A percentile compares a stretch with the other conserved stretches of the same genome.
Evolutionary conservation across 148 eudicot species (phyloP).

Genomic region (Oxyria digyna): DNA sequence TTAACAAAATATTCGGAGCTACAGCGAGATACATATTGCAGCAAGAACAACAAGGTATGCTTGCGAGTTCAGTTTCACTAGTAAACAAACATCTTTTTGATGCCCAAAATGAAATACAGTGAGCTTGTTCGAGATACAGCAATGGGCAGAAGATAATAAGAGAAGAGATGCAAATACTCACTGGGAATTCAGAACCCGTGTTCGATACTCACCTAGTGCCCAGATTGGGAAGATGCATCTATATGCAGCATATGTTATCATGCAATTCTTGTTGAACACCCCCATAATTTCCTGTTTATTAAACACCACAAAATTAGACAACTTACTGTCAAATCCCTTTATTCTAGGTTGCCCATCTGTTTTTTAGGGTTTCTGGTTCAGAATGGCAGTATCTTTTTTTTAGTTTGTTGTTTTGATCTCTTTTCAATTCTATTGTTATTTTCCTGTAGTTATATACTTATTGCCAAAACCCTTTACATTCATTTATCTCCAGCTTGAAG

Average conservation of each 20-base stretch:
- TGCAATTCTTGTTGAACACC: constrained; percentile 88
- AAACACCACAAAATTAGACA: neutral
- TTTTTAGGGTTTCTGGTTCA: no score
- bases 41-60: neutral
- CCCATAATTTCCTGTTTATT: constrained; percentile 74
- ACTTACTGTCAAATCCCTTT: neutral
- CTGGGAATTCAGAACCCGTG: constrained; percentile 29
- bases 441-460: no score
- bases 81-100: neutral
- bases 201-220: constrained; percentile 85
- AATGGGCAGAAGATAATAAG: neutral
- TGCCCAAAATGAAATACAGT: neutral
- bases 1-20: neutral
- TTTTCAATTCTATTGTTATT: no score
- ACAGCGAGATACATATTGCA: neutral
- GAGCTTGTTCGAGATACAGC: neutral
- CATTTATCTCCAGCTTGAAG: neutral
- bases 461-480: neutral
- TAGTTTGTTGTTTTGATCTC: no score
- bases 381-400: no score
- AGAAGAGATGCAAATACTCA: neutral
- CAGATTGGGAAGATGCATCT: constrained; percentile 79
- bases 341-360: no score
- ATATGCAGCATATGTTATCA: constrained; percentile 76
- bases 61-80: neutral